Evolutionary conservation across 2,329 filamentous ascomycete genomes (phyloP).

Genomic region (Ceratocystiopsis sp.): DNA sequence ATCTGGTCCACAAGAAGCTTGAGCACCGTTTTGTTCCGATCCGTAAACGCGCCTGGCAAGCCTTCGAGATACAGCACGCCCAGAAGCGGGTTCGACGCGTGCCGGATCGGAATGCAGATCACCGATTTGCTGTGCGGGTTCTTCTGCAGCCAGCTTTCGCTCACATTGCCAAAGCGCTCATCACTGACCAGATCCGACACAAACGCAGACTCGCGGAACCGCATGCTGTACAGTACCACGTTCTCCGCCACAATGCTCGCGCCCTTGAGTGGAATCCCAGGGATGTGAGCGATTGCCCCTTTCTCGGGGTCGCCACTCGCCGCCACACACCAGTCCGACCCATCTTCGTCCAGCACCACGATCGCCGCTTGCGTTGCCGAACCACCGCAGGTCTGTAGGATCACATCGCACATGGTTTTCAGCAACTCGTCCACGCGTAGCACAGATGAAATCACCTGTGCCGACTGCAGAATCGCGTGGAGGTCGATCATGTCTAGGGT

Average conservation of each 20-base stretch:
- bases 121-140: conserved; percentile 57
- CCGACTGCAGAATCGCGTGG: conserved; percentile 61
- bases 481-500: conserved; percentile 72
- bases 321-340: conserved; percentile 51
- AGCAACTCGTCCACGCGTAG: conserved; percentile 58
- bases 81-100: conserved; percentile 52
- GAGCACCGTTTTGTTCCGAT: conserved; percentile 49
- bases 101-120: conserved; percentile 64
- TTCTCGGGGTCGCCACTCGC: conserved; percentile 56
- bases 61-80: conserved; percentile 64
- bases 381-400: conserved; percentile 58
- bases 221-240: conserved; percentile 58
- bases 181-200: conserved; percentile 57
- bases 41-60: conserved; percentile 58
- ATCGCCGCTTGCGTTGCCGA: conserved; percentile 57
- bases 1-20: conserved; percentile 66
- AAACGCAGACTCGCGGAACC: conserved; percentile 61
- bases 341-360: conserved; percentile 50
- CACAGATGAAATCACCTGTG: conserved; percentile 65
- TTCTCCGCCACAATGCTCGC: conserved; percentile 59
- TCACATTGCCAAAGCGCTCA: conserved; percentile 63
- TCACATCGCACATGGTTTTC: conserved; percentile 68
- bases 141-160: conserved; percentile 46
- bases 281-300: conserved; percentile 48
- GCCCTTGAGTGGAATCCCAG: conserved; percentile 45